Evolutionary conservation across 1,284 basidiomycete species (phyloP).

Genomic region (Tilletia setariae): DNA sequence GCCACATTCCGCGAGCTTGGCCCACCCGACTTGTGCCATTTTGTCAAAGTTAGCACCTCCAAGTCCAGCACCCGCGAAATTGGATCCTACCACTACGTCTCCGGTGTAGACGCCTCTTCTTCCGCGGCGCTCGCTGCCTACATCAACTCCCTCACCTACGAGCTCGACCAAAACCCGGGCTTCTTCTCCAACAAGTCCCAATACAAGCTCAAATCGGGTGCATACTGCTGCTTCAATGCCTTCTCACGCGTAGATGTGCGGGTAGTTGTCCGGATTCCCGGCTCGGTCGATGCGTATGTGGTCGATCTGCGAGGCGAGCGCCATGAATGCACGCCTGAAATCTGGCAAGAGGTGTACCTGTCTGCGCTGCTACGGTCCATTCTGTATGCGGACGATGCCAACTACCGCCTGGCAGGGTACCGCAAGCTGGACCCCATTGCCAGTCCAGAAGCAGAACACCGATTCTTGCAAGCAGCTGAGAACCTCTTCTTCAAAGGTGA

Average conservation of each 20-base stretch:
- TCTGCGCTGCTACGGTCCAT: slow-evolving; percentile 87
- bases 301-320: slow-evolving; percentile 90
- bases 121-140: slow-evolving; percentile 96
- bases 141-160: slow-evolving; percentile 93
- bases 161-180: slow-evolving; percentile 81
- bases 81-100: slow-evolving; percentile 60
- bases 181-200: slow-evolving; percentile 73
- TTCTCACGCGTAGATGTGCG: slow-evolving; percentile 94
- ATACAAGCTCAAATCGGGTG: slow-evolving; percentile 93
- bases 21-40: slow-evolving; percentile 93
- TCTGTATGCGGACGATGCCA: slow-evolving; percentile 90
- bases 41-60: slow-evolving; percentile 75
- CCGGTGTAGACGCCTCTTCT: slow-evolving; percentile 93
- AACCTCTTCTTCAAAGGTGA: slow-evolving; percentile 76
- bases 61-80: slow-evolving; percentile 42
- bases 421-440: slow-evolving; percentile 94
- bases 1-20: slow-evolving; percentile 93
- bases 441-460: slow-evolving; percentile 77
- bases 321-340: slow-evolving; percentile 83
- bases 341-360: slow-evolving; percentile 97
- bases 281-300: slow-evolving; percentile 90
- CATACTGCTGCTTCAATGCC: slow-evolving; percentile 97
- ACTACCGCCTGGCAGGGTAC: slow-evolving; percentile 86
- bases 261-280: slow-evolving; percentile 97
- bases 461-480: slow-evolving; percentile 88